Evolutionary conservation across 2,329 filamentous ascomycete species (phyloP).

Genomic region (Alternaria consortialis): DNA sequence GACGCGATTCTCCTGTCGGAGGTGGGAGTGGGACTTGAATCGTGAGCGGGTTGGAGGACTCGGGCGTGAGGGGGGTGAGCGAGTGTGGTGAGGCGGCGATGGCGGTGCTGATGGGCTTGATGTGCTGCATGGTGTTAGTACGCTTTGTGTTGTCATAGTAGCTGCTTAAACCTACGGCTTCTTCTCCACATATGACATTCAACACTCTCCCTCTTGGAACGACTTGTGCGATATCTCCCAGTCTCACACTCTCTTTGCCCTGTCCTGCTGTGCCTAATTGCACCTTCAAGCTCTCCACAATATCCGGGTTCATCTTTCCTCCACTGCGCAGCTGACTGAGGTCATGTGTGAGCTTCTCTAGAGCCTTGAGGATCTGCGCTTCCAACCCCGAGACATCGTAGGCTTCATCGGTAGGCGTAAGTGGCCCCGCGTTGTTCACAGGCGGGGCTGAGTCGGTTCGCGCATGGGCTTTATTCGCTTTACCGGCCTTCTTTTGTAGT

Average conservation of each 20-base stretch:
- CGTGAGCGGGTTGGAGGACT: constrained; percentile 59
- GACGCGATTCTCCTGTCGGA: constrained; percentile 65
- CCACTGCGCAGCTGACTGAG: constrained; percentile 69
- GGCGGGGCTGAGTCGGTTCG: constrained; percentile 48
- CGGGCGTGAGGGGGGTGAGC: constrained; percentile 60
- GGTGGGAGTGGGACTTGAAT: constrained; percentile 65
- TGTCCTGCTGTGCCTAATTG: constrained; percentile 58
- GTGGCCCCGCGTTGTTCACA: constrained; percentile 27
- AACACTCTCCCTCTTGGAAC: constrained; percentile 70
- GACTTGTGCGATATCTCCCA: constrained; percentile 73
- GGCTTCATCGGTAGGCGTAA: constrained; percentile 61
- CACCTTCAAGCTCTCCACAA: constrained; percentile 69
- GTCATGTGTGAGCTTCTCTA: constrained; percentile 67
- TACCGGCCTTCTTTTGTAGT: constrained; percentile 63
- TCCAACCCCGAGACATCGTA: constrained; percentile 69
- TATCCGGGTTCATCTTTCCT: constrained; percentile 69
- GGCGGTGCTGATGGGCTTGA: constrained; percentile 63
- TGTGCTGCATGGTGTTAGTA: constrained; percentile 53
- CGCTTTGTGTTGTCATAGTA: background rate
- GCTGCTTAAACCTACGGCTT: constrained; percentile 60
- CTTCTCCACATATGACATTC: constrained; percentile 70
- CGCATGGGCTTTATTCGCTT: constrained; percentile 55
- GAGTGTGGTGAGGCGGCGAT: constrained; percentile 62
- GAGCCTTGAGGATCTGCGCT: constrained; percentile 62
- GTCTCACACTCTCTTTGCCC: constrained; percentile 60